Base-by-base conservation (phyloP, 495 filamentous ascomycete genomes). In the Trypethelium eluteriae region DNA sequence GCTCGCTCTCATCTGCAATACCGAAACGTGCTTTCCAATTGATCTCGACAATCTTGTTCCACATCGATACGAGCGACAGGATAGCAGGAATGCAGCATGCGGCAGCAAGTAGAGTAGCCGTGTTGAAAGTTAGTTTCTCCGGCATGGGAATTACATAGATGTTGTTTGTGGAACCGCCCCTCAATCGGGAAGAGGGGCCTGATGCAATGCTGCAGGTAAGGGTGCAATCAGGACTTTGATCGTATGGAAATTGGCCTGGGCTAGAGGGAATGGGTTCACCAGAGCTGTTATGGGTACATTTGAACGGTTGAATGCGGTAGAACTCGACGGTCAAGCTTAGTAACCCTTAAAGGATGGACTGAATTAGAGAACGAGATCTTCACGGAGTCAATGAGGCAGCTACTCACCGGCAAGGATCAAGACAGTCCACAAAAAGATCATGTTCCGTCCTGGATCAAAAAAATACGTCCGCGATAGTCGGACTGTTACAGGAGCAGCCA, bases 61-160 rank as follows among this genome's bases (percentile, higher is more conserved):
- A 84, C 74, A 79, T 88, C 0, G 78, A 82, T n/a, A 80, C 74
- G 25, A 85, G 75, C 3, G 81, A 83, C 0, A 88, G 75, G 38
- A 86, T 79, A 11, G 82, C 82, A 0, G 84, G 84, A 38, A 88
- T 79, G 65, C 82, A 86, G 68, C 83, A 86, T 18, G 79, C 84
- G 38, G 83, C 83, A 2, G 84, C 80, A 1, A 88, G 72, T 5
- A 86, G 80, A 2, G 80, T 84, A 2, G 76, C 80, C 0, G 84
- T 80, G 64, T 79, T 77, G 68, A 86, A 85, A 0, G 79, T 79
- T 36, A 88, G 70, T 12, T 71, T 69, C 11, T 73, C 46, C 0
- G 85, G 85, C 1, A 72, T 75, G 0, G 84, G 84, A 44, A 88
- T 81, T 32, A 86, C 79, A 35, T 81, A 82, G 38, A 85, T 84